Percentiles rank a stretch among this genome's conserved stretches.
Evolutionary conservation across 345 rosid species (phyloP).

Genomic region (Iberis pinnata): DNA sequence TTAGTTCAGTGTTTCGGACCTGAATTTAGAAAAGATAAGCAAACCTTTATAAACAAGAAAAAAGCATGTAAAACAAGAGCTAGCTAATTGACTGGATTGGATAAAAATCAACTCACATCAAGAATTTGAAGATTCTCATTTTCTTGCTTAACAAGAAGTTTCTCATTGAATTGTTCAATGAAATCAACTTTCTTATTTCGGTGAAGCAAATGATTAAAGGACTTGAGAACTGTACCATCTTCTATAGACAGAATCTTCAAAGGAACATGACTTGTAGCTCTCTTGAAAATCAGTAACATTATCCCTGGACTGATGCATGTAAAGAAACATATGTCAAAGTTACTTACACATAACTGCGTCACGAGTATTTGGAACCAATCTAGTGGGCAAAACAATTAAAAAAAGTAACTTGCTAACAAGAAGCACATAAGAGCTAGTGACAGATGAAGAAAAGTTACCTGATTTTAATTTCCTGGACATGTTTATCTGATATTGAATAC

Average conservation of each 20-base stretch:
- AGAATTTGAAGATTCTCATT: conserved; percentile 90
- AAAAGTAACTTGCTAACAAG: too few relatives aligned
- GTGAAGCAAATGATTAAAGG: conserved; percentile 77
- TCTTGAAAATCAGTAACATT: conserved; percentile 79
- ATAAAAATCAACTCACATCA: conserved; percentile 43
- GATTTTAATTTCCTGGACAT: conserved; percentile 88
- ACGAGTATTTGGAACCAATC: too few relatives aligned
- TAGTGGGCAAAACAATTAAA: too few relatives aligned
- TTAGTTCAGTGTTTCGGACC: conserved; percentile 72
- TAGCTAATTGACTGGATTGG: too few relatives aligned
- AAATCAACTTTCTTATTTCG: conserved; percentile 91
- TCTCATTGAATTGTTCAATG: conserved; percentile 84
- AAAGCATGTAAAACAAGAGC: too few relatives aligned
- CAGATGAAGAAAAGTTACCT: conserved; percentile 52
- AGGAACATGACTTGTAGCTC: conserved; percentile 66
- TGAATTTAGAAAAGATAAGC: too few relatives aligned
- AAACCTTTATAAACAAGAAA: too few relatives aligned
- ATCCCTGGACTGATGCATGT: conserved; percentile 66
- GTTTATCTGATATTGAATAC: conserved; percentile 67
- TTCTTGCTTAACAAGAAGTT: conserved; percentile 93
- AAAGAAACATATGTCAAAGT: conserved; percentile 6
- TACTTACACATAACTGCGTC: too few relatives aligned
- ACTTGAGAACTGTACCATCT: conserved; percentile 86
- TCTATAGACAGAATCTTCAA: conserved; percentile 79
- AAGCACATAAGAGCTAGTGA: conserved; percentile 11